These are phyloP conservation scores for Viridothelium virens DNA, from an alignment of 495 filamentous ascomycete species.

Conservation along the genomic window DNA sequence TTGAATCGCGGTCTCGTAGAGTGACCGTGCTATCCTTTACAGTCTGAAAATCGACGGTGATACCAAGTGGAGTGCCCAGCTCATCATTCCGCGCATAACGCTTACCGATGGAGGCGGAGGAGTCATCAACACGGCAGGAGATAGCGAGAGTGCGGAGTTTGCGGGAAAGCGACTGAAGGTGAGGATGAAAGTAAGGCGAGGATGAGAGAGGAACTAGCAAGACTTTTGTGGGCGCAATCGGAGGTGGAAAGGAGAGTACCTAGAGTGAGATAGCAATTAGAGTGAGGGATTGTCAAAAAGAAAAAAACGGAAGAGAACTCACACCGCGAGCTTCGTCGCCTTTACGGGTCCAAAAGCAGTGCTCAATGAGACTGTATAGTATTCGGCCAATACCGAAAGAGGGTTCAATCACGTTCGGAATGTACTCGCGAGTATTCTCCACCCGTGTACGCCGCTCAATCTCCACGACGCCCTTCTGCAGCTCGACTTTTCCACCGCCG, in stretches of 20 bases:
- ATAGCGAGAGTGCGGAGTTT: constrained; percentile 54
- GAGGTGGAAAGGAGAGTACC: constrained; percentile 61
- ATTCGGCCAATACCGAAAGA: constrained; percentile 81
- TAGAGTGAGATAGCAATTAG: constrained; percentile 24
- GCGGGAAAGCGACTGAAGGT: constrained; percentile 46
- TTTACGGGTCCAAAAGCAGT: constrained; percentile 66
- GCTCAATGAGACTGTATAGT: constrained; percentile 69
- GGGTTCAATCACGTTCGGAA: constrained; percentile 77
- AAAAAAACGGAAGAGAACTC: constrained; percentile 31
- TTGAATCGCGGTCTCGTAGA: constrained; percentile 60
- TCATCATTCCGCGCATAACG: constrained; percentile 59
- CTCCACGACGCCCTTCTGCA: constrained; percentile 60
- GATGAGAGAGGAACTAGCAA: constrained; percentile 59
- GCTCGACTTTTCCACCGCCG: constrained; percentile 57
- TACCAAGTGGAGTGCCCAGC: constrained; percentile 57
- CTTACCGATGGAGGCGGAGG: constrained; percentile 61
- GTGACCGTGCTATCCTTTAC: constrained; percentile 60
- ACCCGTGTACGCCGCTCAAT: constrained; percentile 63
- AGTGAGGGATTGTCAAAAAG: constrained; percentile 2
- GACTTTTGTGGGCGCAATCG: constrained; percentile 61
- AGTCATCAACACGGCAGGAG: constrained; percentile 58
- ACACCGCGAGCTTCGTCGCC: constrained; percentile 59
- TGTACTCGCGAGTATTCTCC: constrained; percentile 68
- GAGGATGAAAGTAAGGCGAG: constrained; percentile 50
- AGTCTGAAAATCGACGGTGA: constrained; percentile 65